These are phyloP conservation scores for Starmerella ratchasimensis DNA, from an alignment of 805 yeast genomes.

Conservation along the genomic window DNA sequence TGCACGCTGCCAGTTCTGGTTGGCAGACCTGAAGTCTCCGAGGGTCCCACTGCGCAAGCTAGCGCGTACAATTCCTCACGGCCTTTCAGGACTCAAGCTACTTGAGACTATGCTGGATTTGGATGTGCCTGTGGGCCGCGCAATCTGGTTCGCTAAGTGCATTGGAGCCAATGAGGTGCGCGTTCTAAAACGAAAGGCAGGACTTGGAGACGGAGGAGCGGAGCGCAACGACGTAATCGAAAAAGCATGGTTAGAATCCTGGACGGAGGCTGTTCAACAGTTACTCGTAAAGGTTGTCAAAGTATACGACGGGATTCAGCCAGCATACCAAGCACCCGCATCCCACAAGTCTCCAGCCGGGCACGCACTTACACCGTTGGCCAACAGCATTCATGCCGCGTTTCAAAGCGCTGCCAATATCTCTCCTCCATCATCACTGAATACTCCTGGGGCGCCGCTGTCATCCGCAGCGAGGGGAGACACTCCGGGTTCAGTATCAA, in stretches of 20 bases:
- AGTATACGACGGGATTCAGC: constrained; percentile 28
- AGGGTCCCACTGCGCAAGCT: constrained; percentile 51
- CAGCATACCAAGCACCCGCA: background rate
- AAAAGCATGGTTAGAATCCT: constrained; percentile 60
- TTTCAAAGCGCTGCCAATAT: too few relatives aligned
- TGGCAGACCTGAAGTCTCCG: constrained; percentile 60
- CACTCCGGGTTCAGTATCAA: too few relatives aligned
- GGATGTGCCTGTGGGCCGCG: constrained; percentile 62
- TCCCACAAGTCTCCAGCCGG: background rate
- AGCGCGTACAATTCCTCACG: constrained; percentile 78
- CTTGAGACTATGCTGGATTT: constrained; percentile 56
- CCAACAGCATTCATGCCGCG: too few relatives aligned
- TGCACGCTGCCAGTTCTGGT: constrained; percentile 73
- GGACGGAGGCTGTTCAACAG: constrained; percentile 74
- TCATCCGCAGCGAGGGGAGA: too few relatives aligned
- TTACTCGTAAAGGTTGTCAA: constrained; percentile 40
- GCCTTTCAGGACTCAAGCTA: constrained; percentile 58
- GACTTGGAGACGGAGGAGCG: constrained; percentile 3
- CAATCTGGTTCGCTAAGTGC: constrained; percentile 83
- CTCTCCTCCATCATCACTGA: too few relatives aligned
- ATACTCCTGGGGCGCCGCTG: too few relatives aligned
- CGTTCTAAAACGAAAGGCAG: constrained; percentile 37
- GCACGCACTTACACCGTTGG: background rate
- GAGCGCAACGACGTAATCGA: constrained; percentile 25
- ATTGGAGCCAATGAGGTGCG: constrained; percentile 67